Evolutionary conservation across 2,329 filamentous ascomycete genomes (phyloP).

Genomic region (Parascedosporium putredinis): DNA sequence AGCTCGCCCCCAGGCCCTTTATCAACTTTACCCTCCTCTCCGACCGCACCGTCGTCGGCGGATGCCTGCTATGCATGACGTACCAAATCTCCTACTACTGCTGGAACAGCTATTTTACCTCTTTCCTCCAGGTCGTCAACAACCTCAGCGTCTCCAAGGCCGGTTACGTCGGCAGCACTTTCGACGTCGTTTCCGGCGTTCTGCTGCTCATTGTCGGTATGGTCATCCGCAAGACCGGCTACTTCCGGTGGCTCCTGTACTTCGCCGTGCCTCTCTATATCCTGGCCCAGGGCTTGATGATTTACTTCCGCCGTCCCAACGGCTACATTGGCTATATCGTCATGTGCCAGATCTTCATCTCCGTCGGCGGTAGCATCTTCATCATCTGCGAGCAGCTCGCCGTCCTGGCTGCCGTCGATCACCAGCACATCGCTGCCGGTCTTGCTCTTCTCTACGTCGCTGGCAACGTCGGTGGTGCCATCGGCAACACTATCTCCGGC

Average conservation of each 20-base stretch:
- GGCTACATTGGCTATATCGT: slow-evolving; percentile 36
- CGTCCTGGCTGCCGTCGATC: slow-evolving; percentile 48
- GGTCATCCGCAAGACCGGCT: slow-evolving; percentile 32
- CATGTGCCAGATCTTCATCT: slow-evolving; percentile 45
- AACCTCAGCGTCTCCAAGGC: slow-evolving; percentile 23
- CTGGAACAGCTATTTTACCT: slow-evolving; percentile 29
- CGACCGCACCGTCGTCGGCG: slow-evolving; percentile 27
- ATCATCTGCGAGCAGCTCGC: slow-evolving; percentile 51
- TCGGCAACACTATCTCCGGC: slow-evolving; percentile 49
- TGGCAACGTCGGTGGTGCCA: slow-evolving; percentile 47
- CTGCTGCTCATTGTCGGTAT: slow-evolving; percentile 36
- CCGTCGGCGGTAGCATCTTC: slow-evolving; percentile 47
- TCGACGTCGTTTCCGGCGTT: slow-evolving; percentile 37
- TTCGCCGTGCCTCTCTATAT: slow-evolving; percentile 41
- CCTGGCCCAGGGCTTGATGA: slow-evolving; percentile 32
- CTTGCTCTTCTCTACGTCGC: slow-evolving; percentile 51
- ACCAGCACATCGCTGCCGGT: slow-evolving; percentile 51
- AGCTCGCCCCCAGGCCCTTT: slow-evolving; percentile 28
- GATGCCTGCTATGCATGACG: slow-evolving; percentile 25
- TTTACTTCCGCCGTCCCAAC: slow-evolving; percentile 25
- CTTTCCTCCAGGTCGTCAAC: slow-evolving; percentile 28
- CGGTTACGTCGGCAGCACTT: slow-evolving; percentile 32
- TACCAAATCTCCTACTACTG: slow-evolving; percentile 32
- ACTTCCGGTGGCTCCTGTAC: slow-evolving; percentile 37
- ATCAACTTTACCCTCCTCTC: slow-evolving; percentile 23